Percentiles rank a stretch among this genome's conserved stretches.
Evolutionary conservation across 371 early-diverging fungal species (phyloP).

Genomic region (Smittium mucronatum): DNA sequence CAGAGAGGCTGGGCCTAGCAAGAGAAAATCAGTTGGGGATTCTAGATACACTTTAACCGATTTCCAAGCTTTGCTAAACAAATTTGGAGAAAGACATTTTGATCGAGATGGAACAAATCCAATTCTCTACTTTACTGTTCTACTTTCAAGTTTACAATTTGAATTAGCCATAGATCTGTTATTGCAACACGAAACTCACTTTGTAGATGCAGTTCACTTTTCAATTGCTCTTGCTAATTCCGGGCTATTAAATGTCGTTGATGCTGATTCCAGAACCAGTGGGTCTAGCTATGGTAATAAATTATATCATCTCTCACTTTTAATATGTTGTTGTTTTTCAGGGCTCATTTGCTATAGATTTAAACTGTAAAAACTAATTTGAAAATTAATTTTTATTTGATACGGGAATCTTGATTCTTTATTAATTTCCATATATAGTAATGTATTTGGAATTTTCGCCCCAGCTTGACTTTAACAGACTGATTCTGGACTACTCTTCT

Average conservation of each 20-base stretch:
- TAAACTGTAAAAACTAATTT: too few species aligned
- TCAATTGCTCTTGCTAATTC: slow-evolving; percentile 67
- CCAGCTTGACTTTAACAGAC: slow-evolving; percentile 20
- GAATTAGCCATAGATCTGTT: slow-evolving; percentile 73
- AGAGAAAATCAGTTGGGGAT: slow-evolving; percentile 31
- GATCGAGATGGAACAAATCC: slow-evolving; percentile 53
- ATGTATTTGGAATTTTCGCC: neutral
- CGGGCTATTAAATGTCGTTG: slow-evolving; percentile 61
- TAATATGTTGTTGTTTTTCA: too few species aligned
- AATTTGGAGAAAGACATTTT: slow-evolving; percentile 55
- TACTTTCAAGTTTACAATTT: slow-evolving; percentile 74
- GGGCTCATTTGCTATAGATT: too few species aligned
- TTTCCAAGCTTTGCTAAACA: slow-evolving; percentile 44
- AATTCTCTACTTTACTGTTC: slow-evolving; percentile 63
- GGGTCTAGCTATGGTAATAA: slow-evolving; percentile 4
- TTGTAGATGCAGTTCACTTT: slow-evolving; percentile 80
- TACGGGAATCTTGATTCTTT: too few species aligned
- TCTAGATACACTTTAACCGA: slow-evolving; percentile 53
- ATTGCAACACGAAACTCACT: slow-evolving; percentile 39
- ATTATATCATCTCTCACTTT: too few species aligned
- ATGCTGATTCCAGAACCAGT: slow-evolving; percentile 14
- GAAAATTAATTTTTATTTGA: too few species aligned
- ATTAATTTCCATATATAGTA: too few species aligned
- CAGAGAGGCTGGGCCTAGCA: slow-evolving; percentile 35
- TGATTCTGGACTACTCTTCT: slow-evolving; percentile 24